Base-by-base conservation (phyloP, 2,329 filamentous ascomycete species). In the Fusarium newnesense region DNA sequence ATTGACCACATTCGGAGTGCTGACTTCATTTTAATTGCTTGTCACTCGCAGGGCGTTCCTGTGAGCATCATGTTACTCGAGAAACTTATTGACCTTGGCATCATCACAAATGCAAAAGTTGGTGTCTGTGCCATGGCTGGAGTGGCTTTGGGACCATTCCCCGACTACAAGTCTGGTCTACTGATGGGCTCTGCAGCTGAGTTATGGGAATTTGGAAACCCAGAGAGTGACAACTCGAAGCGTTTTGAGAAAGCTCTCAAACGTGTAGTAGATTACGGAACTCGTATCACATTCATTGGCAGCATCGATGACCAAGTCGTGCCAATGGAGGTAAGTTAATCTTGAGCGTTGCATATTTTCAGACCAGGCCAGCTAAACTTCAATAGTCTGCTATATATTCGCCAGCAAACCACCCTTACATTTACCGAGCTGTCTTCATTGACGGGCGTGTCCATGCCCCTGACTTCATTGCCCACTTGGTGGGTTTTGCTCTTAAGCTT, bases 281-380 rank as follows among this genome's bases (percentile, higher is more conserved):
- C 94, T 19, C 90, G 94, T 44, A 90, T 98, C 54, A 93, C 95
- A 1, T 98, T 95, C 80, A 88, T 97, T 67, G 96, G 96, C 60
- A 98, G 95, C 81, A 97, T 99, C 58, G 96, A 99, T 80, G 96
- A 99, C 81, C 96, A 99, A 81, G 87, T 99, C 5, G 95, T 99
- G 19, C 96, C 95, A 8, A 86, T 99, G 79, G 96, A 98, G 86
- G 92, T 93, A 81, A 79, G 84, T 77, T 36, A 18, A 24, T 12
- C 7, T 19, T n/a, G 11, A 26, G 16, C n/a, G 13, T 44, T 47
- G 4, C n/a, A 4, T 39, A 15, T 19, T 18, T 15, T 36, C 19
- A 16, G 18, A 16, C 10, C 11, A 9, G 49, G 32, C 12, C 28
- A 32, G 21, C 76, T 81, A 67, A 34, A 82, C 74, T 47, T 28